These are phyloP conservation scores for Solioccasus polychromus DNA, from an alignment of 768 basidiomycete genomes.

Conservation along the genomic window DNA sequence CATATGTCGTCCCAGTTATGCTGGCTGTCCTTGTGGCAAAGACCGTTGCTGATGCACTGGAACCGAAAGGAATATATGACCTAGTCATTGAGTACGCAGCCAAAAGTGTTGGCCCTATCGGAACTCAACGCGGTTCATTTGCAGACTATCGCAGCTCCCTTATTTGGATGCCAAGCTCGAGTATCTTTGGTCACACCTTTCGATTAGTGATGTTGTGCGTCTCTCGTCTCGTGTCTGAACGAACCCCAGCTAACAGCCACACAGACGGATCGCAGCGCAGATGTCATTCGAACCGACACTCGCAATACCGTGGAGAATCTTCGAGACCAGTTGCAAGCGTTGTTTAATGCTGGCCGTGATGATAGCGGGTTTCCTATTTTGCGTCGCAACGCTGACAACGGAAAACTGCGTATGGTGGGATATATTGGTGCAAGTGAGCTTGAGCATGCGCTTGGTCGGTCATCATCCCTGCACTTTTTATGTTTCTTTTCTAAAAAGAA, in stretches of 20 bases:
- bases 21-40: constrained; percentile 69
- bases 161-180: constrained; percentile 91
- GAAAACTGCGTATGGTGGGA: constrained; percentile 70
- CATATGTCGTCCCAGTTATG: constrained; percentile 91
- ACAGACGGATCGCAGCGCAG: constrained; percentile 65
- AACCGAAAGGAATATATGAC: constrained; percentile 93
- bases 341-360: constrained; percentile 59
- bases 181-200: constrained; percentile 78
- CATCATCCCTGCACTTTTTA: background rate
- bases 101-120: background rate
- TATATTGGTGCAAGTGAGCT: constrained; percentile 93
- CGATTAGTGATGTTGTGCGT: constrained; percentile 77
- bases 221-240: background rate
- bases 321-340: constrained; percentile 60
- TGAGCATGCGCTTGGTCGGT: constrained; percentile 85
- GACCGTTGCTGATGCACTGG: constrained; percentile 32
- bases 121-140: background rate
- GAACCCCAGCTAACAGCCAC: background rate
- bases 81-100: constrained; percentile 75
- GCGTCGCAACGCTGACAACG: constrained; percentile 41
- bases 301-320: constrained; percentile 77
- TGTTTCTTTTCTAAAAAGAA: background rate
- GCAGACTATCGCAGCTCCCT: constrained; percentile 77
- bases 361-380: constrained; percentile 89
- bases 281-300: constrained; percentile 68